Conservation (phyloP, 805 yeast genomes). For the Blastobotrys robertii region DNA sequence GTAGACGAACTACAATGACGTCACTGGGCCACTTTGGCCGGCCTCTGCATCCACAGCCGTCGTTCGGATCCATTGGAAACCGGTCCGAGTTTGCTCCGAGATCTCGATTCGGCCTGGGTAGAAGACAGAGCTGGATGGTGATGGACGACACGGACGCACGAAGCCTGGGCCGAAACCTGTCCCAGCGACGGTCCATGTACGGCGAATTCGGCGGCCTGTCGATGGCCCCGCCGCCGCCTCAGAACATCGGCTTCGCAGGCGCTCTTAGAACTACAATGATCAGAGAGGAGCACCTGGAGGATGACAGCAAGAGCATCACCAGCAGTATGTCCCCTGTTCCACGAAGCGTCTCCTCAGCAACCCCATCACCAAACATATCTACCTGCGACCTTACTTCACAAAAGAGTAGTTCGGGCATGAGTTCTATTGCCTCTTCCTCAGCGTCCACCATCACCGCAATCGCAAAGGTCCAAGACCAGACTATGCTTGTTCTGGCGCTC, state of each 20-base stretch:
- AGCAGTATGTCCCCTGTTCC: too few species aligned
- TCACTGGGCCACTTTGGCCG: not conserved
- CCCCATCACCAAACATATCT: too few species aligned
- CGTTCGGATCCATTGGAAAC: conserved; percentile 2
- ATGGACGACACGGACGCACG: not conserved
- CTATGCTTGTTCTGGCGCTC: conserved; percentile 34
- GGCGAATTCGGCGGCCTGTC: not conserved
- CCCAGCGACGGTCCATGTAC: conserved; percentile 8
- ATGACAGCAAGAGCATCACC: not conserved
- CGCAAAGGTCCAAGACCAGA: conserved; percentile 17
- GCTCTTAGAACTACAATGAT: conserved; percentile 19
- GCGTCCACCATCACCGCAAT: not conserved
- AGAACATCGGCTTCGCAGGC: conserved; percentile 20
- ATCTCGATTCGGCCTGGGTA: conserved; percentile 3
- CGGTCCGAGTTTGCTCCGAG: not conserved
- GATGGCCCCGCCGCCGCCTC: conserved; percentile 1
- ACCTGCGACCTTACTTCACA: not conserved
- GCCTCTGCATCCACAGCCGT: conserved; percentile 11
- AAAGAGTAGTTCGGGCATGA: not conserved
- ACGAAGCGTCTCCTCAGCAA: too few species aligned
- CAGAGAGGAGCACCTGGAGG: conserved; percentile 14
- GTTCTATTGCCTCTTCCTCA: not conserved
- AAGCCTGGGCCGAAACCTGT: not conserved
- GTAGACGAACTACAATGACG: too few species aligned
- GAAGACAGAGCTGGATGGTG: conserved; percentile 15